Percentiles rank a stretch among this genome's conserved stretches.
Evolutionary conservation across 2,329 filamentous ascomycete genomes (phyloP).

Genomic region (Helotiales sp.): DNA sequence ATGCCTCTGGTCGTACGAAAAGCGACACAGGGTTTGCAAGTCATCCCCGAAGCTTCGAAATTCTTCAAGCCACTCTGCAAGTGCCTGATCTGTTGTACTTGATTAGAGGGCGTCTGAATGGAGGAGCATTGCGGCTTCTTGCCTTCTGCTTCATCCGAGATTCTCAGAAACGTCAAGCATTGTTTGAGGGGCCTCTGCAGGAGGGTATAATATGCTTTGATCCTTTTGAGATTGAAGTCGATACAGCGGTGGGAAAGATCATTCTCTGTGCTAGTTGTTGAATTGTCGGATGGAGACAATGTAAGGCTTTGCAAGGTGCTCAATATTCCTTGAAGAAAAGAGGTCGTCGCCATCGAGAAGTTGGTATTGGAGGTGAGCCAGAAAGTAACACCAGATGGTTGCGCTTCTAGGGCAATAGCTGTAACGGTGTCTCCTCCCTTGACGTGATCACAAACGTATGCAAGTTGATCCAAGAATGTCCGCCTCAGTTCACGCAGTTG

Average conservation of each 20-base stretch:
- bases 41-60: conserved; percentile 19
- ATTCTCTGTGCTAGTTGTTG: conserved; percentile 14
- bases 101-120: conserved; percentile 5
- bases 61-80: conserved; percentile 16
- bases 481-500: not conserved
- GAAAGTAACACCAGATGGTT: conserved; percentile 14
- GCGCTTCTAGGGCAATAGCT: conserved; percentile 24
- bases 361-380: conserved; percentile 23
- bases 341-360: not conserved
- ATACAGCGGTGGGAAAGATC: conserved; percentile 18
- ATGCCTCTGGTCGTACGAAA: conserved; percentile 19
- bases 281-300: conserved; percentile 7
- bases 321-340: conserved; percentile 22
- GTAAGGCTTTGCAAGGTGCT: conserved; percentile 19
- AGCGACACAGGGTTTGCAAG: conserved; percentile 18
- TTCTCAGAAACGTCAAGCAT: conserved; percentile 18
- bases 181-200: conserved; percentile 9
- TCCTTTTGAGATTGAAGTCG: conserved; percentile 18
- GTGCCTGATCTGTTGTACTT: conserved; percentile 5
- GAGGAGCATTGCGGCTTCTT: conserved; percentile 5
- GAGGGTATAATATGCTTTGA: no score
- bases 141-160: conserved; percentile 16
- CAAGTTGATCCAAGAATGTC: conserved; percentile 21
- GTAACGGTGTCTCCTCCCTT: conserved; percentile 28
- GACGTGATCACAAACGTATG: conserved; percentile 24